phyloP scores from a whole-genome alignment of 2,329 filamentous ascomycete genomes.

The Sphaerulina vaccinii region DNA sequence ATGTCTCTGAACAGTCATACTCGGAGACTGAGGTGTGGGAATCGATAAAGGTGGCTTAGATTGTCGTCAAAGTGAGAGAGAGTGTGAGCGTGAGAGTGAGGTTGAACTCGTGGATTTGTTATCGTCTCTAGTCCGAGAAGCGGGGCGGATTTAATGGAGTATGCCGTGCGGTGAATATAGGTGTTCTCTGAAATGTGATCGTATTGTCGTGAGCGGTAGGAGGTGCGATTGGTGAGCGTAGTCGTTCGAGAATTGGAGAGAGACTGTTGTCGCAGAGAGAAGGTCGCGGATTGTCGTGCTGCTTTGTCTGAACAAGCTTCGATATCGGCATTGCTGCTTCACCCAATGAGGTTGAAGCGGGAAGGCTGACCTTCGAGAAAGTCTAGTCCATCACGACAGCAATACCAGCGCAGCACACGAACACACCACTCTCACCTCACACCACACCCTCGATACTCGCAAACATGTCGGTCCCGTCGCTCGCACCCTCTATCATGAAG shows the following conservation, averaged over 20 bases:
- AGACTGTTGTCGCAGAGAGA: not conserved
- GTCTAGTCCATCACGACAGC: conserved; percentile 14
- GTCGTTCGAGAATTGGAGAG: too few species aligned
- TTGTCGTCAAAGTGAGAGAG: not conserved
- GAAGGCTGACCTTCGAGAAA: conserved; percentile 2
- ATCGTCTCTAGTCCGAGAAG: not conserved
- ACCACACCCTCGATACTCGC: conserved; percentile 23
- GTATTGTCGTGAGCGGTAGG: too few species aligned
- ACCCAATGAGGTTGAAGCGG: not conserved
- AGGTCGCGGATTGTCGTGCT: not conserved
- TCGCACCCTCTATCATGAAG: conserved; percentile 74
- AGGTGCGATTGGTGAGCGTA: too few species aligned
- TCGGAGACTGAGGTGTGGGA: conserved; percentile 19
- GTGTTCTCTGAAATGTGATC: too few species aligned
- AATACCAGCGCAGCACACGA: conserved; percentile 9
- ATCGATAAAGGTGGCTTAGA: not conserved
- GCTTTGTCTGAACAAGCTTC: not conserved
- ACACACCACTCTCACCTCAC: conserved; percentile 24
- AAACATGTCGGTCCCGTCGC: conserved; percentile 68
- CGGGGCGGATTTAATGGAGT: conserved; percentile 1
- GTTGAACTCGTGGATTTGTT: not conserved
- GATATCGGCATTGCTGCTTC: not conserved
- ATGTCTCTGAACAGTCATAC: conserved; percentile 29
- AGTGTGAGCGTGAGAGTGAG: not conserved
- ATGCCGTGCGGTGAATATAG: not conserved